Evolutionary conservation across 805 yeast genomes (phyloP), one percentile per base, ranked within the genome.

Genomic region (Candida tibetensis): DNA sequence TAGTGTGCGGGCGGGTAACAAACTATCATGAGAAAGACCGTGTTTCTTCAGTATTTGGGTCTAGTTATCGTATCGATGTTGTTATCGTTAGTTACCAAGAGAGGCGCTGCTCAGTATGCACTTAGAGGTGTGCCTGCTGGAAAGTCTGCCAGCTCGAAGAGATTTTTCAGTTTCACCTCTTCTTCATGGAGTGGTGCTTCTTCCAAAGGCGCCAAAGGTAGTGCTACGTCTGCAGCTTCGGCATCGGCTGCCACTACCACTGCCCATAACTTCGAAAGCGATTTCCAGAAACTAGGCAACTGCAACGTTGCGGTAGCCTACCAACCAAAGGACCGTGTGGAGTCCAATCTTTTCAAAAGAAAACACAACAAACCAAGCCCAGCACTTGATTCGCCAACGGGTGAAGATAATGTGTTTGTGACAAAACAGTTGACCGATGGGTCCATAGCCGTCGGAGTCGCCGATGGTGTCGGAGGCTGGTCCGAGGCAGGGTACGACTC

Each of bases 381-480:
- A 4, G 83, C 89, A 1, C 40, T 54, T 27, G 45, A 49, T 28
- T 65, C 70, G 4, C 79, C 85, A 4, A 73, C 87, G 2, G 95
- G 95, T 3, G 95, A 85, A 53, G 95, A 85, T 53, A 85, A 82
- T 53, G 79, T 71, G 49, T 78, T 85, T 41, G 67, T 81, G 18
- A 70, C 77, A 6, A 60, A 60, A 16, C 63, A 63, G 19, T 58
- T 53, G 14, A 18, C 16, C 1, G 63, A 64, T 34, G 69, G 72
- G 2, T 62, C 60, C 19, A 45, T 82, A 0, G 76, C 83, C 4
- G 71, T 81, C n/a, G 95, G 91, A 16, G 93, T 85, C 3, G 84
- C 96, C 4, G 99, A 91, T 63, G 99, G 99, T 10, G 98, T 93
- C 3, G 98, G 98, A 12, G 98, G 98, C 3, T 91, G 98, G 97